Evolutionary conservation across 2,329 filamentous ascomycete species (phyloP), one percentile per base, ranked within the genome.

Genomic region (Scedosporium dehoogii): DNA sequence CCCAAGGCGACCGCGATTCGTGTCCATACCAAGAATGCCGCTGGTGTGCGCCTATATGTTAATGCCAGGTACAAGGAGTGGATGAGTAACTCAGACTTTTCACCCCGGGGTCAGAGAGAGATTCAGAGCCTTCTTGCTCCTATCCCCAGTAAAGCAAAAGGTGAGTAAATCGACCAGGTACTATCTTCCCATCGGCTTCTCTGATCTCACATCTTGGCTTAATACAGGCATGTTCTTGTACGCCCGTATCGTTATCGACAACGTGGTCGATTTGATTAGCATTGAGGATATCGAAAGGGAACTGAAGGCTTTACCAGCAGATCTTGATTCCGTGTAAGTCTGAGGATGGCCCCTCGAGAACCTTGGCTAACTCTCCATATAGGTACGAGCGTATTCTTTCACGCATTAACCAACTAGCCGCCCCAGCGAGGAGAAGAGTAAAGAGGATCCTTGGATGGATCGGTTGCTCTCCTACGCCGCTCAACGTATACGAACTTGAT

Each of bases 391-490:
- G 58, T 42, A 23, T 27, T 3, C 7, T 59, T 7, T 21, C 58
- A 3, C 33, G 58, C 41, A 46, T 59, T n/a, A 38, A 46, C 18
- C 6, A 5, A 14, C 21, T 59, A 2, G 25, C 58, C 14, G 25
- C 2, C 3, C n/a, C 33, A 46, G 48, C 23, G 23, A 29, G 16
- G 10, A 21, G 27, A 9, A 25, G n/a, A 27, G 58, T 33, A 7
- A 42, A 25, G n/a, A 14, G 58, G 38, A 48, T 46, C 18, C 60
- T 69, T 3, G 65, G 66, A 21, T 69, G 67, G 66, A 61, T 68
- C 38, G 65, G 60, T 33, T 67, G 65, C 48, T 64, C 67, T 14
- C 64, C 67, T 27, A 44, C 38, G 2, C 58, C 65, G 6, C 27
- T 69, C 12, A 66, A 61, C 25, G 16, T 62, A 12, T 60, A 66